Base-by-base conservation (phyloP, 2,329 filamentous ascomycete species). In the Colletotrichum endophyticum region DNA sequence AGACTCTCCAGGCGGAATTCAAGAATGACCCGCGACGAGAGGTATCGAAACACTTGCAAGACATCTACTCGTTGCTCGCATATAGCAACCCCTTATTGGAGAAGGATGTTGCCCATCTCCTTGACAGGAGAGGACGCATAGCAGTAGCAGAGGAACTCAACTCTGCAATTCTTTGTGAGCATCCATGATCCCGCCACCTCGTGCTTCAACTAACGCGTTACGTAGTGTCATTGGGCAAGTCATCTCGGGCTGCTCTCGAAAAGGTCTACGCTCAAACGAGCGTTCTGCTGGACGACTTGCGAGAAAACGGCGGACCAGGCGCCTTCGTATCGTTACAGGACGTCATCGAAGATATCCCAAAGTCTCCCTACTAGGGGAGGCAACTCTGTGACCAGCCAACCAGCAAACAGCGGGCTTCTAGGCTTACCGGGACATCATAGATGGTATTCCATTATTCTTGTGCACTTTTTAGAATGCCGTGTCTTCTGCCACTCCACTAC, bases 81-180 rank as follows among this genome's bases (percentile, higher is more conserved):
- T 99, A 99, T 81, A 86, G 91, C 44, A 95, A 98, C 81, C 95
- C 96, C 1, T 89, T 94, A 19, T 92, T 93, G 79, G 95, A 95
- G 78, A 89, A 91, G 66, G 91, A 94, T 75, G 91, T 98, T 75
- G 93, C 94, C 19, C 94, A 95, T 81, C 87, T 98, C 76, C 87
- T 99, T 73, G 95, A 98, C 80, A 89, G 91, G 53, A 91, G 91
- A 69, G 95, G 95, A 2, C 89, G 97, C 59, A 91, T 93, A 22
- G 89, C 92, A 22, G 95, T 99, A 56, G 96, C 96, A 11, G 97
- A 99, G 86, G 96, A 98, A 84, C 88, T 99, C 73, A 99, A 99
- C 84, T 95, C 95, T 77, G 96, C 95, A 63, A 98, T 99, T 80
- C 85, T 99, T 76, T 92, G 96, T 98, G 87, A 87, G 93, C 89